A percentile compares a stretch with the other conserved stretches of the same genome.
phyloP scores from a whole-genome alignment of 176 grass and related monocot species.

The Ensete ventricosum region DNA sequence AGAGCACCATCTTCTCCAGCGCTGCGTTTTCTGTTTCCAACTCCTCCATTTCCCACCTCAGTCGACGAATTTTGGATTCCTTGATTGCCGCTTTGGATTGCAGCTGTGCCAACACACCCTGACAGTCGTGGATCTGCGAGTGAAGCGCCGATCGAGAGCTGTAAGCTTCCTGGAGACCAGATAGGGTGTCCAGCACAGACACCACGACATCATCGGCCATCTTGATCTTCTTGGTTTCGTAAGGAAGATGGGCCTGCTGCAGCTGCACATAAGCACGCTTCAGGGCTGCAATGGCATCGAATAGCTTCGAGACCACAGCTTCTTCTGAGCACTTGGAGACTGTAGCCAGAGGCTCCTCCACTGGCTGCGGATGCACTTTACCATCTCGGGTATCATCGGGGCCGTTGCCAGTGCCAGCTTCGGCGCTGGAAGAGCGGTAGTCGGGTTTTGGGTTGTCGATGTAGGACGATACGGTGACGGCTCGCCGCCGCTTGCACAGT shows the following conservation, averaged over 20 bases:
- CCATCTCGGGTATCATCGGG: conserved; percentile 23
- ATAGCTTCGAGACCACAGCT: conserved; percentile 39
- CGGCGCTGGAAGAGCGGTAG: background rate
- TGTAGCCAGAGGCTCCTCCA: conserved; percentile 2
- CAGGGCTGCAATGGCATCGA: conserved; percentile 47
- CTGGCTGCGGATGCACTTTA: conserved; percentile 41
- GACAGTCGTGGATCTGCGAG: conserved; percentile 41
- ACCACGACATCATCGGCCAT: conserved; percentile 32
- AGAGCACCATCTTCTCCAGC: conserved; percentile 27
- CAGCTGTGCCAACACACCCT: conserved; percentile 39
- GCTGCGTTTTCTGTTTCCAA: conserved; percentile 36
- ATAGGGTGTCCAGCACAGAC: conserved; percentile 42
- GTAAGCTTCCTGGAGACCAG: conserved; percentile 44
- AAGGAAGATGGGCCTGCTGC: conserved; percentile 52
- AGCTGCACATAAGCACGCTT: conserved; percentile 62
- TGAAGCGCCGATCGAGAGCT: conserved; percentile 28
- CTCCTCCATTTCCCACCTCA: conserved; percentile 42
- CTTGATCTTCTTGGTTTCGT: conserved; percentile 39
- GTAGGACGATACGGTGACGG: conserved; percentile 32
- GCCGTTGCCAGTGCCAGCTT: conserved; percentile 19
- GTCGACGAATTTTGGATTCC: conserved; percentile 43
- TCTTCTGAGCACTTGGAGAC: conserved; percentile 30
- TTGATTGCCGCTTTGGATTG: conserved; percentile 52
- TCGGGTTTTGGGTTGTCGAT: conserved; percentile 29
- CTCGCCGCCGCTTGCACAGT: conserved; percentile 64